Percentiles rank a stretch among this genome's conserved stretches.
Conservation (phyloP, 2,329 filamentous ascomycete genomes). For the Fusarium sp. region DNA sequence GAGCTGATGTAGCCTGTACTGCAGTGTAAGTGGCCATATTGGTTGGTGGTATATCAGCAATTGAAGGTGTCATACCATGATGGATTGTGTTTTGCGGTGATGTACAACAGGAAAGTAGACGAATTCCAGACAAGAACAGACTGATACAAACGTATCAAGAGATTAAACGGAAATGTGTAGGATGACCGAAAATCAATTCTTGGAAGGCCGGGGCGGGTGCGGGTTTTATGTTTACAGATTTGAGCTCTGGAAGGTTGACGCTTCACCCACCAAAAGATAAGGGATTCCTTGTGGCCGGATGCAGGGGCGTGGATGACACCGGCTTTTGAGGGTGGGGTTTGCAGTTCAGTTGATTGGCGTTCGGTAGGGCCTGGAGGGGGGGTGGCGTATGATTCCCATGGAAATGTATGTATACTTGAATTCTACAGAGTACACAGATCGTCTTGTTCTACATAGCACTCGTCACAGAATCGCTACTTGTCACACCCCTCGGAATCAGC, state of each 20-base stretch:
- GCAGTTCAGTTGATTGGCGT: slow-evolving; percentile 28
- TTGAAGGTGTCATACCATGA: slow-evolving; percentile 35
- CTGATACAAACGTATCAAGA: slow-evolving; percentile 38
- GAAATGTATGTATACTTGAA: slow-evolving; percentile 18
- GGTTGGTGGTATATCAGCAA: slow-evolving; percentile 8
- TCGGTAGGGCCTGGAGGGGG: slow-evolving; percentile 21
- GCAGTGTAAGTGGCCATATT: slow-evolving; percentile 25
- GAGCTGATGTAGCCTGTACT: slow-evolving; percentile 25
- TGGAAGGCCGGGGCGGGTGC: slow-evolving; percentile 34
- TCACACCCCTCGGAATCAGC: not conserved
- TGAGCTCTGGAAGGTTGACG: slow-evolving; percentile 30
- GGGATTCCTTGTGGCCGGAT: slow-evolving; percentile 40
- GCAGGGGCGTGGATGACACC: slow-evolving; percentile 45
- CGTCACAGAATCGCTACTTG: not conserved
- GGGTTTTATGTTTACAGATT: slow-evolving; percentile 45
- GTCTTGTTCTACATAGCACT: slow-evolving; percentile 6
- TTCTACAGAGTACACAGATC: slow-evolving; percentile 8
- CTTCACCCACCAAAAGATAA: slow-evolving; percentile 41
- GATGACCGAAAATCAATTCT: slow-evolving; percentile 31
- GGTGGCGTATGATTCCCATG: slow-evolving; percentile 20
- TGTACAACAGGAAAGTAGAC: not conserved
- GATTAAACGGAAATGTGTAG: slow-evolving; percentile 36
- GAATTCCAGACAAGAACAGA: slow-evolving; percentile 7
- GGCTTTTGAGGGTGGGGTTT: slow-evolving; percentile 33
- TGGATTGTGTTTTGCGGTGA: slow-evolving; percentile 20